A percentile compares a stretch with the other conserved stretches of the same genome.
These are phyloP conservation scores for Aplosporella prunicola DNA, from an alignment of 2,329 filamentous ascomycete genomes.

Conservation along the genomic window DNA sequence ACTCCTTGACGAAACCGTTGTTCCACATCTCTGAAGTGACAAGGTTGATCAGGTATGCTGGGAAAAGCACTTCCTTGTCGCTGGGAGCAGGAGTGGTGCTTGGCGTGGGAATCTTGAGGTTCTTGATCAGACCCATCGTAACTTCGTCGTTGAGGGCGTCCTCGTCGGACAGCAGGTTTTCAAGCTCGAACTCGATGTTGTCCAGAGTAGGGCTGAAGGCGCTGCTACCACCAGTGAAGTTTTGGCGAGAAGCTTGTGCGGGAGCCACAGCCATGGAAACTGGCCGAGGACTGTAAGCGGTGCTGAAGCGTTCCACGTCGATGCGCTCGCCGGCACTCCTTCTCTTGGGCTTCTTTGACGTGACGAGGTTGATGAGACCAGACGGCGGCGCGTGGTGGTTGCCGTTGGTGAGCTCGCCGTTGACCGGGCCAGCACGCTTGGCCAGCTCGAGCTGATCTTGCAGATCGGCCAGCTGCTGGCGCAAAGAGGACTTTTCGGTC, in stretches of 20 bases:
- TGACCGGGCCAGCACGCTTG: slow-evolving; percentile 65
- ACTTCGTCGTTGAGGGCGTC: slow-evolving; percentile 95
- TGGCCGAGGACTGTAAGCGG: slow-evolving; percentile 84
- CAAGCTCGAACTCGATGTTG: slow-evolving; percentile 89
- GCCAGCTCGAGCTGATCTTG: slow-evolving; percentile 88
- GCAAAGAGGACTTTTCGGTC: slow-evolving; percentile 73
- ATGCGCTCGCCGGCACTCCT: slow-evolving; percentile 82
- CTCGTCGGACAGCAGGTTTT: slow-evolving; percentile 87
- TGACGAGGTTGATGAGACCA: slow-evolving; percentile 91
- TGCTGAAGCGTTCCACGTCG: slow-evolving; percentile 82
- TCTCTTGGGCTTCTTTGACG: slow-evolving; percentile 93
- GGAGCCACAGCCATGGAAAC: slow-evolving; percentile 83
- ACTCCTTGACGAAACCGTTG: slow-evolving; percentile 99
- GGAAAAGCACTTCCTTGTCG: slow-evolving; percentile 98
- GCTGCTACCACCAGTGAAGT: slow-evolving; percentile 56
- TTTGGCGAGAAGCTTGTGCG: slow-evolving; percentile 56
- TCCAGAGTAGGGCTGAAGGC: slow-evolving; percentile 75
- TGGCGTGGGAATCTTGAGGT: slow-evolving; percentile 89
- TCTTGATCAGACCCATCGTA: slow-evolving; percentile 88
- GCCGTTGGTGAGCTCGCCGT: slow-evolving; percentile 59
- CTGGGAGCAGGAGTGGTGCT: slow-evolving; percentile 80
- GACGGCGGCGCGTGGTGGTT: slow-evolving; percentile 44
- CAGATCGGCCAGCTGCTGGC: slow-evolving; percentile 80
- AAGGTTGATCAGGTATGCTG: slow-evolving; percentile 95
- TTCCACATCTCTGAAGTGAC: slow-evolving; percentile 99